phyloP scores from a whole-genome alignment of 2,329 filamentous ascomycete genomes.

The Fusarium sp. region DNA sequence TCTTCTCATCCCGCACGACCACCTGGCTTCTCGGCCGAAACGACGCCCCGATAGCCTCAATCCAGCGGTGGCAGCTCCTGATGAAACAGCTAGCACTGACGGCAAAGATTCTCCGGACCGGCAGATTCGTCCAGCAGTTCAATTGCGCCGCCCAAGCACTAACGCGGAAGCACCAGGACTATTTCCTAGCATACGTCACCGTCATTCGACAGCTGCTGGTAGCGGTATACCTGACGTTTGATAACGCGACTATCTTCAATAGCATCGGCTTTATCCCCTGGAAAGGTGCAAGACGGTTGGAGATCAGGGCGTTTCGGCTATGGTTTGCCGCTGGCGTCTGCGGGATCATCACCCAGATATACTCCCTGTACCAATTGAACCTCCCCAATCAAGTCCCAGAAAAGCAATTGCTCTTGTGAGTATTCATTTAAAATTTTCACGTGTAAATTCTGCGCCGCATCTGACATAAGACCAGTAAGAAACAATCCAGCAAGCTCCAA shows the following conservation, averaged over 20 bases:
- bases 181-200: constrained; percentile 3
- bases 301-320: constrained; percentile 7
- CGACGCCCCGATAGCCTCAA: neutral
- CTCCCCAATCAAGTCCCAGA: neutral
- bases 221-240: constrained; percentile 9
- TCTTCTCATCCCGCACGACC: constrained; percentile 2
- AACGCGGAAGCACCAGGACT: neutral
- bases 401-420: constrained; percentile 10
- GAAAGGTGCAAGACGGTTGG: constrained; percentile 12
- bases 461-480: constrained; percentile 19
- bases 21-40: constrained; percentile 5
- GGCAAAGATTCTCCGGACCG: constrained; percentile 2
- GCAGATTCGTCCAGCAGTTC: constrained; percentile 3
- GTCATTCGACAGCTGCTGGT: constrained; percentile 12
- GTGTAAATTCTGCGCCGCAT: neutral
- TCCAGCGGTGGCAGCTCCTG: neutral
- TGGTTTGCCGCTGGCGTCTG: constrained; percentile 9
- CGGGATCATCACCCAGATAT: constrained; percentile 3
- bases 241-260: constrained; percentile 16
- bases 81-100: constrained; percentile 12
- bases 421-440: neutral
- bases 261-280: constrained; percentile 23
- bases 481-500: constrained; percentile 4
- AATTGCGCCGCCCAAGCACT: neutral
- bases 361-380: constrained; percentile 11